Evolutionary conservation across 1,284 basidiomycete genomes (phyloP).

Genomic region (Heimioporus punctisporus): DNA sequence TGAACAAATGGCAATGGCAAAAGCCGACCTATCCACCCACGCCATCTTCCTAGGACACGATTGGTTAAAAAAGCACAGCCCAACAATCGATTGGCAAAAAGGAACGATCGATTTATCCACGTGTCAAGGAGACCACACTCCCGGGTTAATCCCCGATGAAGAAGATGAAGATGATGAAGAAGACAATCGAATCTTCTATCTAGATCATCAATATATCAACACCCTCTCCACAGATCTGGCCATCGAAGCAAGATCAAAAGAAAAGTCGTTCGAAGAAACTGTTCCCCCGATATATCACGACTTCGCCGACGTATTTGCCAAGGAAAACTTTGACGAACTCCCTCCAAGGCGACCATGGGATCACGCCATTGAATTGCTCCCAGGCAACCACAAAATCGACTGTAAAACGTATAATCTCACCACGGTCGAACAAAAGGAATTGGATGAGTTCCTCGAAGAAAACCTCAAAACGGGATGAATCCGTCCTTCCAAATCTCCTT

Average conservation of each 20-base stretch:
- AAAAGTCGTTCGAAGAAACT: neutral
- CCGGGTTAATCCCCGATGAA: neutral
- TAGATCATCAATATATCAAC: neutral
- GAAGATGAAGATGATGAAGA: neutral
- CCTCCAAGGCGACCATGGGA: neutral
- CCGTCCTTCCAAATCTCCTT: too few relatives aligned
- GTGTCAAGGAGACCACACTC: neutral
- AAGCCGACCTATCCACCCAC: neutral
- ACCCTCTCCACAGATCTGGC: neutral
- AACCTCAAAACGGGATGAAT: too few relatives aligned
- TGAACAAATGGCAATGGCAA: too few relatives aligned
- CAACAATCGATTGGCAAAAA: neutral
- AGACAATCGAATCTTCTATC: neutral
- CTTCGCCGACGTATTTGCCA: neutral
- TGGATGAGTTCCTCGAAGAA: too few relatives aligned
- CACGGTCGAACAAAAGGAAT: neutral
- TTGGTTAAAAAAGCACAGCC: neutral
- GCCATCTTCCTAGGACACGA: neutral
- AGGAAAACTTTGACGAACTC: neutral
- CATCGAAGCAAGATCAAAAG: neutral
- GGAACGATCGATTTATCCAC: neutral
- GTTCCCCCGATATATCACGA: neutral
- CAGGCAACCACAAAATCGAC: neutral
- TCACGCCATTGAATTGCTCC: neutral
- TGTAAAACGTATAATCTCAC: too few relatives aligned